Conservation (phyloP, 2,329 filamentous ascomycete genomes). For the Amylocarpus encephaloides region DNA sequence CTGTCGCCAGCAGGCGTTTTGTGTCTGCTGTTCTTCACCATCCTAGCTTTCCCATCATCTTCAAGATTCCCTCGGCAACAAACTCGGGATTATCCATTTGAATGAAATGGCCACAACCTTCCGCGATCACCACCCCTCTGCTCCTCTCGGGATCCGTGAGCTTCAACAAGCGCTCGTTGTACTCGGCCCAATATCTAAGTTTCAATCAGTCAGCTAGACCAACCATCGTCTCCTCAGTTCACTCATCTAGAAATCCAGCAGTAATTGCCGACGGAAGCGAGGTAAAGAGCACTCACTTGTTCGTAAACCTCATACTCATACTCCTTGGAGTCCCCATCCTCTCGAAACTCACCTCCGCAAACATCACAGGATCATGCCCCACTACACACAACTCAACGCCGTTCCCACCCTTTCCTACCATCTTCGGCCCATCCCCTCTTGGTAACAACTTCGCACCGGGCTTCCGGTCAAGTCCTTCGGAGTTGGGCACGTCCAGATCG, state of each 20-base stretch:
- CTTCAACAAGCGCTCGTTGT: slow-evolving; percentile 28
- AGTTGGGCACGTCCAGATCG: slow-evolving; percentile 26
- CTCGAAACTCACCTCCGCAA: slow-evolving; percentile 28
- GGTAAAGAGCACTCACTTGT: slow-evolving; percentile 24
- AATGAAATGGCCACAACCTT: slow-evolving; percentile 31
- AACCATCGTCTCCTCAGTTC: too few relatives aligned
- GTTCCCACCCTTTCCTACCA: slow-evolving; percentile 23
- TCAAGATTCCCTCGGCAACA: slow-evolving; percentile 29
- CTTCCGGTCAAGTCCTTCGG: slow-evolving; percentile 28
- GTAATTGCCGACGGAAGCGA: neutral
- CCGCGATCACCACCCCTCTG: slow-evolving; percentile 28
- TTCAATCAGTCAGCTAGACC: neutral
- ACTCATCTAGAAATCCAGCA: too few relatives aligned
- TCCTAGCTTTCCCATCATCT: slow-evolving; percentile 33
- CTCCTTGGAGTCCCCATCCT: slow-evolving; percentile 30
- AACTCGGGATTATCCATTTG: slow-evolving; percentile 30
- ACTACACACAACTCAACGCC: slow-evolving; percentile 29
- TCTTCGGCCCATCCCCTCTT: slow-evolving; percentile 24
- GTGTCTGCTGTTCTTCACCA: slow-evolving; percentile 5
- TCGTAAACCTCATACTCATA: slow-evolving; percentile 29
- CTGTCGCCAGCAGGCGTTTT: too few relatives aligned
- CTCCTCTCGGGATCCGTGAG: slow-evolving; percentile 27
- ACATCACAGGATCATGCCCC: slow-evolving; percentile 30
- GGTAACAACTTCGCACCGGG: slow-evolving; percentile 25
- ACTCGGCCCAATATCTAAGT: slow-evolving; percentile 32